Conservation (phyloP, 2,329 filamentous ascomycete genomes). For the Eutypella sp. region DNA sequence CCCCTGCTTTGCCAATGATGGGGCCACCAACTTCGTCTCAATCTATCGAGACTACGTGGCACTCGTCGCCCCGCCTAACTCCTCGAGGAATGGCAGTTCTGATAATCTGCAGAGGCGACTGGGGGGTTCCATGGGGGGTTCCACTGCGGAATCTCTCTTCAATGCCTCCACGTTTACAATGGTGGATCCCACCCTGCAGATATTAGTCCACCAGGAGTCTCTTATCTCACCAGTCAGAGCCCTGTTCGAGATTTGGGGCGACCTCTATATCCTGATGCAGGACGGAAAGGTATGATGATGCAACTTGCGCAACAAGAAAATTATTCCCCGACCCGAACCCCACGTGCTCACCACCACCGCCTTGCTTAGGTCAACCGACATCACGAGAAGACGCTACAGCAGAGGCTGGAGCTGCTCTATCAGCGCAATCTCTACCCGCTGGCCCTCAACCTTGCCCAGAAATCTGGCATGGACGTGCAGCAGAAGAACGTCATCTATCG, state of each 20-base stretch:
- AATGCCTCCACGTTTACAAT: constrained; percentile 84
- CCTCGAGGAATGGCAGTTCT: constrained; percentile 46
- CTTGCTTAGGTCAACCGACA: constrained; percentile 68
- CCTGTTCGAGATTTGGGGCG: constrained; percentile 83
- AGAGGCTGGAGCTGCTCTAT: constrained; percentile 89
- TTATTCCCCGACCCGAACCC: no score
- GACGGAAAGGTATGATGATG: constrained; percentile 72
- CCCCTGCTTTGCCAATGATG: constrained; percentile 85
- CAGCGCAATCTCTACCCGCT: constrained; percentile 88
- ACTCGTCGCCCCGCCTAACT: constrained; percentile 69
- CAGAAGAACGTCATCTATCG: constrained; percentile 91
- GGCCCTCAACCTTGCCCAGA: constrained; percentile 89
- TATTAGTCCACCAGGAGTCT: constrained; percentile 84
- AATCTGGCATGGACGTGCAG: constrained; percentile 70
- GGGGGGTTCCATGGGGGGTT: constrained; percentile 66
- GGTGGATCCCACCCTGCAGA: constrained; percentile 85
- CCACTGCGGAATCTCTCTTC: constrained; percentile 71
- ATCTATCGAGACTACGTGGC: constrained; percentile 83
- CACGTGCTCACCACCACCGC: constrained; percentile 15
- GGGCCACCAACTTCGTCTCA: constrained; percentile 75
- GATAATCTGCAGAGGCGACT: constrained; percentile 66
- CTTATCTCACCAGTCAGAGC: constrained; percentile 74
- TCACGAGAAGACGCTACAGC: constrained; percentile 83
- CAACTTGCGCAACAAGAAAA: no score
- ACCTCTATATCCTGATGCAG: constrained; percentile 82